Percentiles rank a stretch among this genome's conserved stretches.
Conservation (phyloP, 805 yeast genomes). For the Spathaspora boniae region DNA sequence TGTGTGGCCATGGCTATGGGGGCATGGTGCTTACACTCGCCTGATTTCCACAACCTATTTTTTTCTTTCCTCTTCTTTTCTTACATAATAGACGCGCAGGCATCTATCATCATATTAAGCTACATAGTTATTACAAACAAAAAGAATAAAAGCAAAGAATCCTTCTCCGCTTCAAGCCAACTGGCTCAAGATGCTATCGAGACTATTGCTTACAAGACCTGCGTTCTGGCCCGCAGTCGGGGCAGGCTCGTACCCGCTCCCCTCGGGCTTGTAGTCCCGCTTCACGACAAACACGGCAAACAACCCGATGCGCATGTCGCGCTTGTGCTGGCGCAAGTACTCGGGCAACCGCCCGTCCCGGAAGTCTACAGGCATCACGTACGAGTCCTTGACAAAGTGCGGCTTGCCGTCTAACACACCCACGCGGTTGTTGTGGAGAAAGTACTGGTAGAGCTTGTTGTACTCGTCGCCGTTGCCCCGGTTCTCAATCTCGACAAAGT, state of each 20-base stretch:
- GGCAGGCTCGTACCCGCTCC: constrained; percentile 14
- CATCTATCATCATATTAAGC: too few relatives aligned
- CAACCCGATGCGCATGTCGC: constrained; percentile 20
- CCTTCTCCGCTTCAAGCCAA: too few relatives aligned
- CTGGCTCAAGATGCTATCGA: too few relatives aligned
- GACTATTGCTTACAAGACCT: too few relatives aligned
- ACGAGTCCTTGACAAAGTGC: constrained; percentile 58
- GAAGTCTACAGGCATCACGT: constrained; percentile 45
- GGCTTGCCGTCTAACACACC: constrained; percentile 59
- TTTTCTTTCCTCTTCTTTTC: too few relatives aligned
- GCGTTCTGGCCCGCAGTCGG: too few relatives aligned
- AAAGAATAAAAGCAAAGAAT: too few relatives aligned
- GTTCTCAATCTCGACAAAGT: constrained; percentile 41
- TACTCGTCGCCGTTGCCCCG: constrained; percentile 19
- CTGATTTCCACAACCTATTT: too few relatives aligned
- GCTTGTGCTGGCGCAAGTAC: constrained; percentile 15
- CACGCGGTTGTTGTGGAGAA: constrained; percentile 43
- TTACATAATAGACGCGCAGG: too few relatives aligned
- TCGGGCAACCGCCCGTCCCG: constrained; percentile 18
- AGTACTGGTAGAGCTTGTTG: constrained; percentile 40
- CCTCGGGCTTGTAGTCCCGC: constrained; percentile 29
- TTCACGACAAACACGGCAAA: constrained; percentile 36
- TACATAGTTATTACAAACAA: too few relatives aligned
- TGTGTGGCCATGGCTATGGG: too few relatives aligned
- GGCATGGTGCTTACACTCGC: too few relatives aligned